These are phyloP conservation scores for Cadophora luteo-olivacea DNA, from an alignment of 2,329 filamentous ascomycete species.

Conservation along the genomic window DNA sequence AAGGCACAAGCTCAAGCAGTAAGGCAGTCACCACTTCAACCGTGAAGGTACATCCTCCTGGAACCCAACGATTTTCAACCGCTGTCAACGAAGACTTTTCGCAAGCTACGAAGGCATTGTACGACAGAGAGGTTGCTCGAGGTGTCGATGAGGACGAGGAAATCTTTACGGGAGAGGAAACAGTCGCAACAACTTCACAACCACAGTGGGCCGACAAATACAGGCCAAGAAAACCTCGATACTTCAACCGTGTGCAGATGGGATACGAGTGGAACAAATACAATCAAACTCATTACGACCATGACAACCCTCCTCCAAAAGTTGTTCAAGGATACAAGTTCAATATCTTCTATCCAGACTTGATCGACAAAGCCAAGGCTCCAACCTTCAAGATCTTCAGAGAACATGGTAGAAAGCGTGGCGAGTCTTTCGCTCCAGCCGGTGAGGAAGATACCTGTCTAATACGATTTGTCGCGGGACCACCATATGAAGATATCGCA, in stretches of 20 bases:
- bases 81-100: conserved; percentile 80
- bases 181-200: conserved; percentile 67
- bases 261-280: conserved; percentile 99
- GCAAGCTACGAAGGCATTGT: conserved; percentile 84
- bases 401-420: conserved; percentile 86
- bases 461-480: conserved; percentile 93
- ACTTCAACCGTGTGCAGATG: conserved; percentile 98
- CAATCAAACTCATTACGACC: conserved; percentile 99
- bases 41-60: conserved; percentile 55
- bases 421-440: conserved; percentile 90
- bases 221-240: conserved; percentile 87
- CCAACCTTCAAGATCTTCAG: conserved; percentile 96
- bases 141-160: conserved; percentile 95
- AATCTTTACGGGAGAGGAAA: conserved; percentile 90
- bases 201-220: conserved; percentile 86
- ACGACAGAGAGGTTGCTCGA: conserved; percentile 90
- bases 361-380: conserved; percentile 92
- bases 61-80: conserved; percentile 72
- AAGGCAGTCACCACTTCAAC: conserved; percentile 46
- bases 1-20: conserved; percentile 43
- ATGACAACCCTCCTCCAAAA: conserved; percentile 96
- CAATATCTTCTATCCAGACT: conserved; percentile 98
- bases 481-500: conserved; percentile 95
- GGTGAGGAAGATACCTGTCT: conserved; percentile 97
- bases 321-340: conserved; percentile 99